A percentile compares a stretch with the other conserved stretches of the same genome.
Conservation (phyloP, 768 basidiomycete species). For the Flagelloscypha sp. region DNA sequence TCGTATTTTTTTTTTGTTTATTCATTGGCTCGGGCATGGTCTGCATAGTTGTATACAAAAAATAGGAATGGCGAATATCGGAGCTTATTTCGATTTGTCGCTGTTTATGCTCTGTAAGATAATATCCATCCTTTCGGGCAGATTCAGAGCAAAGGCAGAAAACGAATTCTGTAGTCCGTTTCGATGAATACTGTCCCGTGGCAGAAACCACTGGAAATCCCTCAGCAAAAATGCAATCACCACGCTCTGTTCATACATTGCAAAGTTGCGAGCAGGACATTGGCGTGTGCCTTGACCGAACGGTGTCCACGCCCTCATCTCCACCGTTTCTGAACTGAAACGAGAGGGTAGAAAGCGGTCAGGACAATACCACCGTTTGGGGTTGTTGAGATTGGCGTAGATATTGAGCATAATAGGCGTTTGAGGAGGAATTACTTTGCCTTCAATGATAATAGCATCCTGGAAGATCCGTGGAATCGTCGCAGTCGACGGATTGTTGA, state of each 20-base stretch:
- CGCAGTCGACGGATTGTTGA: too few relatives aligned
- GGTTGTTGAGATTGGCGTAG: slow-evolving; percentile 5
- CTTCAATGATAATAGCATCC: too few relatives aligned
- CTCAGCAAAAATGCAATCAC: slow-evolving; percentile 4
- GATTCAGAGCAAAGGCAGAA: slow-evolving; percentile 6
- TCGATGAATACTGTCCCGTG: slow-evolving; percentile 1
- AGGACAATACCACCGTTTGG: slow-evolving; percentile 3
- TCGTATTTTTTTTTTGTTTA: too few relatives aligned
- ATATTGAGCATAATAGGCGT: slow-evolving; percentile 8
- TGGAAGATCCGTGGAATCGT: too few relatives aligned
- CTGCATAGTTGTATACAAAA: too few relatives aligned
- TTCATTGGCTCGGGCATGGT: too few relatives aligned
- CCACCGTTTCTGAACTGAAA: slow-evolving; percentile 1
- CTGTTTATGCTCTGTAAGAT: too few relatives aligned
- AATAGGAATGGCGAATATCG: too few relatives aligned
- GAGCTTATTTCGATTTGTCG: too few relatives aligned
- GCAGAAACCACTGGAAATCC: slow-evolving; percentile 6
- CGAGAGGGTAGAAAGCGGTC: slow-evolving; percentile 2
- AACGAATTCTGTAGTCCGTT: slow-evolving; percentile 5
- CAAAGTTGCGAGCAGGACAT: slow-evolving; percentile 11
- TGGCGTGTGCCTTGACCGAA: slow-evolving; percentile 7
- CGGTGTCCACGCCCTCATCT: slow-evolving; percentile 3
- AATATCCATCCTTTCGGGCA: slow-evolving; percentile 7
- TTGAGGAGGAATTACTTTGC: slow-evolving; percentile 5
- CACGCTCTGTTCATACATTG: slow-evolving; percentile 8